Evolutionary conservation across 73 alveolate genomes (phyloP).

Genomic region (Paramecium primaurelia): DNA sequence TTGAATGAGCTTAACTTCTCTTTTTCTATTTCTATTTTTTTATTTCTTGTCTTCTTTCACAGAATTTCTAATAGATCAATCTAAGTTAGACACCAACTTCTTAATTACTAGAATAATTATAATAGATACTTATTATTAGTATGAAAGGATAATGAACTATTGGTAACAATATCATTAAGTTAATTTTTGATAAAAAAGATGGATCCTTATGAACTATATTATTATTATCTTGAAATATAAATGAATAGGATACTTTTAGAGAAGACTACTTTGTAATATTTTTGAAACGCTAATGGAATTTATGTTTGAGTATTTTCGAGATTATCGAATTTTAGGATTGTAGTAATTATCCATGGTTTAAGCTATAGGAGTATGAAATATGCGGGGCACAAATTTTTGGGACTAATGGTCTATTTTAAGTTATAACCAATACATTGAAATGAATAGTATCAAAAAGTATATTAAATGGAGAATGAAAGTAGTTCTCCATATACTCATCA

Average conservation of each 20-base stretch:
- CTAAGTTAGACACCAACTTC: neutral
- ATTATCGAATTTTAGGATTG: neutral
- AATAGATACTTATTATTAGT: neutral
- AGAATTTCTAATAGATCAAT: neutral
- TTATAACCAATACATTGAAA: neutral
- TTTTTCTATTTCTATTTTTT: neutral
- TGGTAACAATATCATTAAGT: neutral
- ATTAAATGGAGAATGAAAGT: neutral
- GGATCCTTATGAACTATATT: neutral
- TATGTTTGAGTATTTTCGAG: neutral
- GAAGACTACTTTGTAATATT: neutral
- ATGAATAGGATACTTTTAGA: neutral
- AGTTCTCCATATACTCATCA: conserved; percentile 1
- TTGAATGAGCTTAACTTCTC: neutral
- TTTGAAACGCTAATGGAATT: conserved; percentile 12
- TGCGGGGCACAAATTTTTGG: conserved; percentile 13
- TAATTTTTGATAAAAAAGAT: neutral
- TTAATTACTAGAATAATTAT: neutral
- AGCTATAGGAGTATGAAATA: neutral
- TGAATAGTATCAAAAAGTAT: neutral
- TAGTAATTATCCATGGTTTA: neutral
- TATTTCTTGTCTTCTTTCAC: neutral
- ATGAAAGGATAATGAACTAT: neutral
- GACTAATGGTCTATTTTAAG: conserved; percentile 15
- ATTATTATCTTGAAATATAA: neutral